Evolutionary conservation across 345 rosid genomes (phyloP).

Genomic region (rapeseed (Brassica napus)): Da-Ae NC_063435.1:22987501-22988000

Average conservation of each 20-base stretch:
- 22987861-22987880: background rate
- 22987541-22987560: constrained; percentile 20
- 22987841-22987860: background rate
- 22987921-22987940: background rate
- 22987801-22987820: background rate
- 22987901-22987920: background rate
- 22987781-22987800: background rate
- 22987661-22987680: no score
- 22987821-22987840: background rate
- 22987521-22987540: background rate
- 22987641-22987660: background rate
- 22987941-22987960: background rate
- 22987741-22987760: background rate
- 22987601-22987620: background rate
- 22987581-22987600: background rate
- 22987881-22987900: background rate
- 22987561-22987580: background rate
- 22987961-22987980: background rate
- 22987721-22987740: background rate
- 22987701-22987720: background rate
- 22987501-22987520: background rate
- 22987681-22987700: no score
- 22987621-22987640: background rate
- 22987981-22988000: constrained; percentile 15
- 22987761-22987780: background rate